Evolutionary conservation across 2,329 filamentous ascomycete species (phyloP).

Genomic region (Pseudovirgaria hyperparasitica): DNA sequence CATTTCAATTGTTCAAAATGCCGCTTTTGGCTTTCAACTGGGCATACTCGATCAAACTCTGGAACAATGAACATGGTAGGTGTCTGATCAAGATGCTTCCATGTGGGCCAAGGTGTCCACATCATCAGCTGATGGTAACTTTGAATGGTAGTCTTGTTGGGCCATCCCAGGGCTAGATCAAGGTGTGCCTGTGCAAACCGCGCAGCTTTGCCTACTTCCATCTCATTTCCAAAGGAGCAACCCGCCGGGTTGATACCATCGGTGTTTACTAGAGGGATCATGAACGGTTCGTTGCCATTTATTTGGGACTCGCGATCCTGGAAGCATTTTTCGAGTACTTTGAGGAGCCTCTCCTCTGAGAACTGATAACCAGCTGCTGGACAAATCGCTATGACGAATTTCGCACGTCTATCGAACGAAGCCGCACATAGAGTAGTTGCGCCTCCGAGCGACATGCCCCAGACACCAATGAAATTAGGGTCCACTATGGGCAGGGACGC

Average conservation of each 20-base stretch:
- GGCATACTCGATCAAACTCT: slow-evolving; percentile 13
- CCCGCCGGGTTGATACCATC: slow-evolving; percentile 26
- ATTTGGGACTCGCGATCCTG: slow-evolving; percentile 28
- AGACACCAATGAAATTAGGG: slow-evolving; percentile 18
- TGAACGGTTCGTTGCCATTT: slow-evolving; percentile 25
- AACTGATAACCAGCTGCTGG: slow-evolving; percentile 9
- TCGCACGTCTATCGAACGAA: slow-evolving; percentile 19
- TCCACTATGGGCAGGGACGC: slow-evolving; percentile 16
- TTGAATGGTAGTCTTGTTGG: slow-evolving; percentile 15
- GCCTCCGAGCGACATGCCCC: slow-evolving; percentile 24
- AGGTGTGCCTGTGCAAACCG: slow-evolving; percentile 6
- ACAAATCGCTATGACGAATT: slow-evolving; percentile 13
- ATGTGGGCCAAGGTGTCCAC: slow-evolving; percentile 4
- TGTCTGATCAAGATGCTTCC: slow-evolving; percentile 8
- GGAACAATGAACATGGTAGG: slow-evolving; percentile 15
- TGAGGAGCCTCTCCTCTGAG: slow-evolving; percentile 5
- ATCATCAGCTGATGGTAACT: slow-evolving; percentile 13
- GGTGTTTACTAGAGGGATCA: slow-evolving; percentile 23
- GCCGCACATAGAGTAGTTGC: slow-evolving; percentile 15
- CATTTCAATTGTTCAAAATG: slow-evolving; percentile 9
- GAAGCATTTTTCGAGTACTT: slow-evolving; percentile 18
- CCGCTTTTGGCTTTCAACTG: slow-evolving; percentile 10
- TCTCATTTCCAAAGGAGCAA: slow-evolving; percentile 11
- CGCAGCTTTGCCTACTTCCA: slow-evolving; percentile 8
- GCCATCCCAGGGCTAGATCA: slow-evolving; percentile 4